Conservation (phyloP, 2,329 filamentous ascomycete genomes). For the Arachnomyces sp. region DNA sequence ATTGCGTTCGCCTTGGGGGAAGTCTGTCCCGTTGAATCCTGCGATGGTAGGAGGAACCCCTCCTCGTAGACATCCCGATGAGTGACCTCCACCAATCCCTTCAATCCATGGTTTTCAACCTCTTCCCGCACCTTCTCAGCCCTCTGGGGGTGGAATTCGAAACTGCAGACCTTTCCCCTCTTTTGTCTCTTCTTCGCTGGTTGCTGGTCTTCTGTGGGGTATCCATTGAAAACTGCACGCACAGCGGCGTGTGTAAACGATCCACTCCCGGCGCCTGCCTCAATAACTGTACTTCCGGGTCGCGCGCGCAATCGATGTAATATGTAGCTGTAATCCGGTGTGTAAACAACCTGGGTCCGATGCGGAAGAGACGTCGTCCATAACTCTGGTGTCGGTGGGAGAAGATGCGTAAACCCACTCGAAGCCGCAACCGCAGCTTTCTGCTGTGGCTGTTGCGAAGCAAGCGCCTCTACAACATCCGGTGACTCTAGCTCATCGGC, state of each 20-base stretch:
- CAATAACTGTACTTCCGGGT: conserved; percentile 40
- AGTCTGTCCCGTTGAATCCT: conserved; percentile 14
- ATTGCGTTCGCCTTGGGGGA: conserved; percentile 40
- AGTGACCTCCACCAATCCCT: conserved; percentile 36
- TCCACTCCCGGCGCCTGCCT: conserved; percentile 45
- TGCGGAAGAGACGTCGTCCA: conserved; percentile 46
- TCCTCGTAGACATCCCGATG: conserved; percentile 44
- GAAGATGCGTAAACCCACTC: conserved; percentile 42
- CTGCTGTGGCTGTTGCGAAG: conserved; percentile 15
- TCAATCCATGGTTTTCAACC: conserved; percentile 36
- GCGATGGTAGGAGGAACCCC: conserved; percentile 33
- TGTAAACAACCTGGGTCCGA: conserved; percentile 46
- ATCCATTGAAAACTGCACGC: conserved; percentile 42
- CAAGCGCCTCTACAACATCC: conserved; percentile 20
- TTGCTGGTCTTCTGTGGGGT: conserved; percentile 19
- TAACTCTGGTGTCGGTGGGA: conserved; percentile 42
- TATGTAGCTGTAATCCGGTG: conserved; percentile 46
- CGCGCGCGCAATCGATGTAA: conserved; percentile 40
- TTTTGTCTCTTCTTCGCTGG: conserved; percentile 19
- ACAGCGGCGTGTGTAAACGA: conserved; percentile 45
- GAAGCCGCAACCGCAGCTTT: conserved; percentile 30
- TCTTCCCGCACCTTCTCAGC: conserved; percentile 35
- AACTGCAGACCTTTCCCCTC: conserved; percentile 41
- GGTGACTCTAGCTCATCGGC: conserved; percentile 33
- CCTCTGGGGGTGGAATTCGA: conserved; percentile 42